Evolutionary conservation across 345 rosid species (phyloP).

Genomic region (Noccaea caerulescens): DNA sequence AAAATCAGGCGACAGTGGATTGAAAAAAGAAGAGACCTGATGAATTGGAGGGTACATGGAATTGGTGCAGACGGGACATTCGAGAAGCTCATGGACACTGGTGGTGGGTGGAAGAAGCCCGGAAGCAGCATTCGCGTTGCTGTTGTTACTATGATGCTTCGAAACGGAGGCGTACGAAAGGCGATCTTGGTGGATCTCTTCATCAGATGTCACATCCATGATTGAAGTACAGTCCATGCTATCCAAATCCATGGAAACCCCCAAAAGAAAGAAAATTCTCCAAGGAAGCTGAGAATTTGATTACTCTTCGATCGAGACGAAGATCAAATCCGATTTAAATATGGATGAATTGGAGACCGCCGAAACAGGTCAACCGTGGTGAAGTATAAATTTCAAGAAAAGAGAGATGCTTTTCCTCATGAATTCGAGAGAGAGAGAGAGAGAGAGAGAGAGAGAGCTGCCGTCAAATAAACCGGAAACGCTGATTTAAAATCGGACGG

Average conservation of each 20-base stretch:
- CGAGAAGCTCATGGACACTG: slow-evolving; percentile 94
- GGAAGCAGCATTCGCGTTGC: slow-evolving; percentile 45
- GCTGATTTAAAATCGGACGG: slow-evolving; percentile 40
- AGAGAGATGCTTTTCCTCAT: slow-evolving; percentile 42
- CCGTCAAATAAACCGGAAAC: slow-evolving; percentile 43
- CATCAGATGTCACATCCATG: slow-evolving; percentile 73
- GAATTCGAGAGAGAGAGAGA: slow-evolving; percentile 19
- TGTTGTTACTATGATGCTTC: slow-evolving; percentile 55
- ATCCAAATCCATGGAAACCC: slow-evolving; percentile 66
- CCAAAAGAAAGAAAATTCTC: neutral
- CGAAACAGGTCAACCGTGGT: slow-evolving; percentile 43
- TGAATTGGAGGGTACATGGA: slow-evolving; percentile 98
- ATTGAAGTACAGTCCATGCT: slow-evolving; percentile 79
- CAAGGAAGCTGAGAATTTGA: neutral
- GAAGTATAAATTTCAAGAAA: slow-evolving; percentile 35
- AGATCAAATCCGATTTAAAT: slow-evolving; percentile 16
- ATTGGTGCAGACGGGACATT: slow-evolving; percentile 96
- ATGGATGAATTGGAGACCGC: slow-evolving; percentile 7
- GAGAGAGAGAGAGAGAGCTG: slow-evolving; percentile 29
- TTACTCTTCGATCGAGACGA: slow-evolving; percentile 22
- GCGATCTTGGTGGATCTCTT: slow-evolving; percentile 76
- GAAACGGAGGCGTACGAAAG: slow-evolving; percentile 59
- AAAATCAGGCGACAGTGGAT: neutral
- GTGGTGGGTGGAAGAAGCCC: slow-evolving; percentile 70
- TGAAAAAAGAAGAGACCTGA: slow-evolving; percentile 58